These are phyloP conservation scores for Fusarium brevicatenulatum DNA, from an alignment of 2,329 filamentous ascomycete species.

Conservation along the genomic window DNA sequence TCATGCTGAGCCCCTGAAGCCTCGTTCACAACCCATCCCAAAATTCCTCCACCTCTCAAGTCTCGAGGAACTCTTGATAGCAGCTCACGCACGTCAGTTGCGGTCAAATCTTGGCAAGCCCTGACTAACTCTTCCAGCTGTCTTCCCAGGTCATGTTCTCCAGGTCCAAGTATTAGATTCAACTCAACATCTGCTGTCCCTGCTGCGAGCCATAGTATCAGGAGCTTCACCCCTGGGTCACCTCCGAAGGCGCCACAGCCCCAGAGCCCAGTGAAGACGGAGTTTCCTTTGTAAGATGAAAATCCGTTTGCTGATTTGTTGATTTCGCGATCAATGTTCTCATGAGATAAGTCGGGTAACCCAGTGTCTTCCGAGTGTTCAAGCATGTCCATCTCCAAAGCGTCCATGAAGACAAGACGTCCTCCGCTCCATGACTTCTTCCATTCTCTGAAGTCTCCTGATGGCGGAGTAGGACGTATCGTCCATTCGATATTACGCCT, in stretches of 20 bases:
- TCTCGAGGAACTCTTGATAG: slow-evolving; percentile 13
- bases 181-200: slow-evolving; percentile 39
- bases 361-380: slow-evolving; percentile 3
- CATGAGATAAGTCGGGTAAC: slow-evolving; percentile 43
- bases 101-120: slow-evolving; percentile 5
- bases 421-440: slow-evolving; percentile 34
- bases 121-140: slow-evolving; percentile 7
- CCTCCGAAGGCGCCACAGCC: slow-evolving; percentile 52
- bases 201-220: slow-evolving; percentile 48
- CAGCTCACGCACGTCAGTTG: neutral
- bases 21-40: slow-evolving; percentile 26
- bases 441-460: neutral
- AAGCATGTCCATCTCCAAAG: slow-evolving; percentile 49
- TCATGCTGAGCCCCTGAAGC: neutral
- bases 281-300: slow-evolving; percentile 25
- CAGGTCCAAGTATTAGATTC: slow-evolving; percentile 26
- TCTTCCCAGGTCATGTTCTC: slow-evolving; percentile 32
- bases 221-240: slow-evolving; percentile 46
- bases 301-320: slow-evolving; percentile 46
- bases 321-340: slow-evolving; percentile 46
- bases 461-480: neutral
- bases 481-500: slow-evolving; percentile 45
- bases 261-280: slow-evolving; percentile 47
- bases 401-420: slow-evolving; percentile 51
- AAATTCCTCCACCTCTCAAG: slow-evolving; percentile 13